phyloP scores from a whole-genome alignment of 1,284 basidiomycete genomes.

The Irpex rosettiformis region DNA sequence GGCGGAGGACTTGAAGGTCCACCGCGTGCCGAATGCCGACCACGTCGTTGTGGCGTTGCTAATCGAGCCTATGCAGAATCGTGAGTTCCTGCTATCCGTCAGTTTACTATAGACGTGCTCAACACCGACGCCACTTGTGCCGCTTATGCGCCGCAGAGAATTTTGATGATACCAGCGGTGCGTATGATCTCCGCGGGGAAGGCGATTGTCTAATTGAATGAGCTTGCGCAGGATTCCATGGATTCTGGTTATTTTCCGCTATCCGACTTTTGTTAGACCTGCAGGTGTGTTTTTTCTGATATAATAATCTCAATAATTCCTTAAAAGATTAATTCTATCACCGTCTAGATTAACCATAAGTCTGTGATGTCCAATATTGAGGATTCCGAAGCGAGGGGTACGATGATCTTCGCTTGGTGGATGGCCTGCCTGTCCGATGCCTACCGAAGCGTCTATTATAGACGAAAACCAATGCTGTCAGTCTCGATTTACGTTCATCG shows the following conservation, averaged over 20 bases:
- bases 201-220: background rate
- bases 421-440: slow-evolving; percentile 59
- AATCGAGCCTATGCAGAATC: slow-evolving; percentile 77
- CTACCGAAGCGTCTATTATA: slow-evolving; percentile 56
- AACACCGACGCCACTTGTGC: slow-evolving; percentile 9
- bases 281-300: slow-evolving; percentile 41
- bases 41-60: slow-evolving; percentile 77
- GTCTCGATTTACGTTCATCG: slow-evolving; percentile 29
- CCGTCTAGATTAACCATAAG: slow-evolving; percentile 71
- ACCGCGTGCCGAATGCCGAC: slow-evolving; percentile 74
- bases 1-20: slow-evolving; percentile 82
- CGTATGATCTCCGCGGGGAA: slow-evolving; percentile 6
- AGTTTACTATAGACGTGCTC: background rate
- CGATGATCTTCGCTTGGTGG: slow-evolving; percentile 87
- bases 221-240: slow-evolving; percentile 58
- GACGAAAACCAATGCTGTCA: slow-evolving; percentile 61
- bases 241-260: slow-evolving; percentile 77
- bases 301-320: background rate
- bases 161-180: slow-evolving; percentile 62
- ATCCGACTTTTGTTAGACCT: slow-evolving; percentile 76
- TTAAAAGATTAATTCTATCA: background rate
- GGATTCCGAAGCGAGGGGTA: slow-evolving; percentile 69
- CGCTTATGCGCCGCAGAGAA: slow-evolving; percentile 48
- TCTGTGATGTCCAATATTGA: slow-evolving; percentile 65
- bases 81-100: slow-evolving; percentile 42